Evolutionary conservation across 2,329 filamentous ascomycete genomes (phyloP).

Genomic region (Venturia nashicola): DNA sequence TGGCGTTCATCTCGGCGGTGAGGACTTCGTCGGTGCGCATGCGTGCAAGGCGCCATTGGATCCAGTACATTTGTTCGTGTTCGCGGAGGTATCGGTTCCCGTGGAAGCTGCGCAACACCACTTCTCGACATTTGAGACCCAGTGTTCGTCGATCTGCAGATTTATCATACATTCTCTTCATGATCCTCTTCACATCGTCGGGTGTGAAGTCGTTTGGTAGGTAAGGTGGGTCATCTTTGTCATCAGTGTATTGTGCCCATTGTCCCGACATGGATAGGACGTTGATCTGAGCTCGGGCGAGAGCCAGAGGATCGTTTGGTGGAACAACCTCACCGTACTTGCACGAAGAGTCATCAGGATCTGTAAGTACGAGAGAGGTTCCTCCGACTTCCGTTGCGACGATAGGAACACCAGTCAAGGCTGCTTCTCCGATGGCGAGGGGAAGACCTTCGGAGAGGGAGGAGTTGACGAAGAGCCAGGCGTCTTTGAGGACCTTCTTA

Average conservation of each 20-base stretch:
- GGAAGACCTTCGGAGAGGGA: constrained; percentile 34
- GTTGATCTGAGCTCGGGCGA: constrained; percentile 5
- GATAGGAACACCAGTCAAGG: constrained; percentile 32
- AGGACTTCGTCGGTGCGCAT: not conserved
- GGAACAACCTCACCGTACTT: constrained; percentile 4
- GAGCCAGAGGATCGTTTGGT: constrained; percentile 3
- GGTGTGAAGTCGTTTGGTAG: not conserved
- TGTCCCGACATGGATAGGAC: constrained; percentile 2
- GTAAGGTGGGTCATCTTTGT: not conserved
- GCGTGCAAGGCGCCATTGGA: not conserved
- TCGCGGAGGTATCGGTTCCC: constrained; percentile 6
- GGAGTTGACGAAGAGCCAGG: constrained; percentile 42
- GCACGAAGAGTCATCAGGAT: not conserved
- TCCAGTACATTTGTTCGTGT: constrained; percentile 8
- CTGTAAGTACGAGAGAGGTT: constrained; percentile 2
- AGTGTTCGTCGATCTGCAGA: not conserved
- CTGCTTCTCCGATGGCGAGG: constrained; percentile 32
- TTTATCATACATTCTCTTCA: constrained; percentile 6
- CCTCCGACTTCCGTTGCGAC: constrained; percentile 4
- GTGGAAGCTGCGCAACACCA: not conserved
- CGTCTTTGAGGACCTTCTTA: constrained; percentile 41
- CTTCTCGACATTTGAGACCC: not conserved
- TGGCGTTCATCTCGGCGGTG: constrained; percentile 1
- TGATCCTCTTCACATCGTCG: not conserved
- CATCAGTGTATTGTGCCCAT: constrained; percentile 4